Evolutionary conservation across 2,329 filamentous ascomycete genomes (phyloP).

Genomic region (Rhynchosporium secalis): DNA sequence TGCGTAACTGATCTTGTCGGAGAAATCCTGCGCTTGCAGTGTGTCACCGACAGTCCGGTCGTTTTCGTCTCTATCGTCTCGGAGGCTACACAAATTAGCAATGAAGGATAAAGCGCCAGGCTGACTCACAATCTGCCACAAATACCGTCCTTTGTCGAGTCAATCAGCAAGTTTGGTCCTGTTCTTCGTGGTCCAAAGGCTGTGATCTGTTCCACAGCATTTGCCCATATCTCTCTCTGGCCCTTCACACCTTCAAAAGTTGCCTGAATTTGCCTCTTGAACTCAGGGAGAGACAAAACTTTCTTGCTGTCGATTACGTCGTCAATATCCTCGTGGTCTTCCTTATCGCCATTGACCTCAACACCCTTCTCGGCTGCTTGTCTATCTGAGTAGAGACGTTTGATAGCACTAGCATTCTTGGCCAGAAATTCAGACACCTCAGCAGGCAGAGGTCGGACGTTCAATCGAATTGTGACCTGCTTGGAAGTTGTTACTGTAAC

Average conservation of each 20-base stretch:
- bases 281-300: constrained; percentile 69
- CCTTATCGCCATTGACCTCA: constrained; percentile 30
- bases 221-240: constrained; percentile 74
- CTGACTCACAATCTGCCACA: constrained; percentile 68
- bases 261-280: constrained; percentile 69
- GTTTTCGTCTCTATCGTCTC: constrained; percentile 32
- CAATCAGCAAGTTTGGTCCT: constrained; percentile 87
- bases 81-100: constrained; percentile 34
- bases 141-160: constrained; percentile 70
- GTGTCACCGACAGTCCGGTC: constrained; percentile 47
- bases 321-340: constrained; percentile 46
- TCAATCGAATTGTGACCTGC: constrained; percentile 74
- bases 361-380: constrained; percentile 48
- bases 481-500: constrained; percentile 78
- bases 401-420: constrained; percentile 78
- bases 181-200: constrained; percentile 84
- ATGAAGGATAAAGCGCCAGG: not conserved
- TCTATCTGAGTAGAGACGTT: constrained; percentile 72
- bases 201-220: constrained; percentile 76
- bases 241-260: constrained; percentile 71
- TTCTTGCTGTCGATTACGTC: constrained; percentile 59
- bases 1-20: constrained; percentile 87
- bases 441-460: constrained; percentile 75
- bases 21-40: constrained; percentile 66
- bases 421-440: constrained; percentile 82